phyloP scores from a whole-genome alignment of 257 asterid species.

The Penstemon davidsonii region DNA sequence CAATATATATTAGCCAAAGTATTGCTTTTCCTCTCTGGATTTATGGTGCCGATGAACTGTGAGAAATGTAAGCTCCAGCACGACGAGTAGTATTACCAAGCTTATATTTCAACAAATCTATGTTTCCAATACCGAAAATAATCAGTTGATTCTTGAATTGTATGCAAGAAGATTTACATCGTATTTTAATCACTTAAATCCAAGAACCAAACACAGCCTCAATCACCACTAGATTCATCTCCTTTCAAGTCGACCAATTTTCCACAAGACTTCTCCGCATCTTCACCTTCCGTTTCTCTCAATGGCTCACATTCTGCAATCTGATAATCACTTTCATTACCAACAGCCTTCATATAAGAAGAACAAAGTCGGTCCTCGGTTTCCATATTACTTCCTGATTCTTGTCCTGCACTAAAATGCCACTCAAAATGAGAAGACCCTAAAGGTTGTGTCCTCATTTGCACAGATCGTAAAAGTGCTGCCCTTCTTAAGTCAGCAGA shows the following conservation, averaged over 20 bases:
- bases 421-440: conserved; percentile 51
- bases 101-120: too few species aligned
- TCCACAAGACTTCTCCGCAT: conserved; percentile 45
- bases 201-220: neutral
- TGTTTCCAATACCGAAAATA: too few species aligned
- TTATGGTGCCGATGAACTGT: too few species aligned
- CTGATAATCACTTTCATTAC: conserved; percentile 47
- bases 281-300: conserved; percentile 38
- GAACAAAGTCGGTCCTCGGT: conserved; percentile 61
- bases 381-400: conserved; percentile 50
- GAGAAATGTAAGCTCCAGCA: too few species aligned
- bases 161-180: too few species aligned
- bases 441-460: conserved; percentile 80
- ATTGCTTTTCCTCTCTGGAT: too few species aligned
- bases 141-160: too few species aligned
- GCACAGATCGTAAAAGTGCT: conserved; percentile 86
- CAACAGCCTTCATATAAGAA: conserved; percentile 56
- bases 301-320: conserved; percentile 46
- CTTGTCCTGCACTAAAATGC: conserved; percentile 53
- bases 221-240: conserved; percentile 33
- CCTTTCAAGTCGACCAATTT: conserved; percentile 38
- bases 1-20: too few species aligned
- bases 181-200: too few species aligned
- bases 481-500: conserved; percentile 91
- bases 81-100: too few species aligned